Evolutionary conservation across 768 basidiomycete genomes (phyloP), one percentile per base, ranked within the genome.

Genomic region (Mycena metata): DNA sequence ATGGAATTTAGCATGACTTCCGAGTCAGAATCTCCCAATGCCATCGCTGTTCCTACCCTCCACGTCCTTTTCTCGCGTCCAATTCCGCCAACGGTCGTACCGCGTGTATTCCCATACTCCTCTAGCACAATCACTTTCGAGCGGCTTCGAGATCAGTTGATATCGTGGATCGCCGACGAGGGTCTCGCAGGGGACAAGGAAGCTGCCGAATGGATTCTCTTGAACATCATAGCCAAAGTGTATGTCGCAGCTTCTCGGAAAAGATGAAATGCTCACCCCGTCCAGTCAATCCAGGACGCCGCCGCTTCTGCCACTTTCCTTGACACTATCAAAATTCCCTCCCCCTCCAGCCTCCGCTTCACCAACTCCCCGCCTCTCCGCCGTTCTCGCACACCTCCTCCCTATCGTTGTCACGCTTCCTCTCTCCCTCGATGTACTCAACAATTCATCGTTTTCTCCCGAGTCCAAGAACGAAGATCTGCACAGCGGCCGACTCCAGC

Each of bases 151-250:
- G 74, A 83, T 10, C 85, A 90, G 50, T 81, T 96, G 19, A 83
- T 95, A 43, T 69, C 79, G 0, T 96, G 94, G 94, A 86, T 96
- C 55, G 91, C 93, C 0, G 78, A 84, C 24, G 88, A 92, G 73
- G 88, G 84, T 13, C 82, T 95, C 5, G 91, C 84, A 0, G 90
- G 91, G 5, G 94, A 96, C 73, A 76, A 72, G 35, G 81, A 87
- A 23, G 89, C 90, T 2, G 92, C 93, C 24, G 90, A 94, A 78
- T 94, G 91, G 91, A 82, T 92, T 9, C 81, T 95, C 6, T 81
- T 95, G 30, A 81, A 85, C 47, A 74, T 83, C 50, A 82, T 91
- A 17, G 83, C 90, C 33, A 84, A 85, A 79, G 87, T 91, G 94
- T 95, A 74, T 70, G 91, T 81, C 19, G 10, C 52, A 16, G 9